Evolutionary conservation across 1,139 yeast species (phyloP).

Genomic region (Debaryomyces subglobosus): DNA sequence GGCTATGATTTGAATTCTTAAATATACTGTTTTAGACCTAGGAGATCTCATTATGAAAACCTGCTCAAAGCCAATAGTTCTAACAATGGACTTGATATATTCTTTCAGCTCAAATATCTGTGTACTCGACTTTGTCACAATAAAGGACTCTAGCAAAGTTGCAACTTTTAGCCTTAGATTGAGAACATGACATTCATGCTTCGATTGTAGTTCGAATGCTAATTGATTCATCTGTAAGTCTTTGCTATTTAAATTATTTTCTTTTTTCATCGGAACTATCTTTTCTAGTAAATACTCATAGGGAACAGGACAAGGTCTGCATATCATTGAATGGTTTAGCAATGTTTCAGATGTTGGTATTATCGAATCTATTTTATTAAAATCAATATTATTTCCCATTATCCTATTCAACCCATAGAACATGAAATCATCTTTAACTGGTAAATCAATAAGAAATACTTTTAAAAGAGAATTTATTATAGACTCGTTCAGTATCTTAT

Average conservation of each 20-base stretch:
- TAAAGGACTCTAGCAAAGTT: conserved; percentile 45
- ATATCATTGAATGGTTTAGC: conserved; percentile 28
- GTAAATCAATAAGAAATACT: conserved; percentile 43
- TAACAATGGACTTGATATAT: conserved; percentile 45
- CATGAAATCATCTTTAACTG: conserved; percentile 42
- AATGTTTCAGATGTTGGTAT: conserved; percentile 32
- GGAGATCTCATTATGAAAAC: conserved; percentile 50
- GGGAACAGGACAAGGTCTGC: conserved; percentile 38
- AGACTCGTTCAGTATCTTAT: conserved; percentile 18
- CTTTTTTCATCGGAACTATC: not conserved
- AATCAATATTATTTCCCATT: conserved; percentile 54
- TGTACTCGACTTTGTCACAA: conserved; percentile 35
- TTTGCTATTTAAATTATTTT: not conserved
- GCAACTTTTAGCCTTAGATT: conserved; percentile 45
- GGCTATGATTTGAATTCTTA: conserved; percentile 48
- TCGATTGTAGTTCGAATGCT: conserved; percentile 24
- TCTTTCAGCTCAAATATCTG: conserved; percentile 38
- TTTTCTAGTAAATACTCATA: not conserved
- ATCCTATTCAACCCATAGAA: conserved; percentile 57
- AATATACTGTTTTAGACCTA: conserved; percentile 42
- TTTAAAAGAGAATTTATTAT: conserved; percentile 44
- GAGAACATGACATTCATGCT: conserved; percentile 49
- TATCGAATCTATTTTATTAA: conserved; percentile 32
- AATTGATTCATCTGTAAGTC: conserved; percentile 5
- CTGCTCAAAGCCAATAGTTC: conserved; percentile 57